phyloP scores from a whole-genome alignment of 441 rosid species.

The Eutrema salsugineum region DNA sequence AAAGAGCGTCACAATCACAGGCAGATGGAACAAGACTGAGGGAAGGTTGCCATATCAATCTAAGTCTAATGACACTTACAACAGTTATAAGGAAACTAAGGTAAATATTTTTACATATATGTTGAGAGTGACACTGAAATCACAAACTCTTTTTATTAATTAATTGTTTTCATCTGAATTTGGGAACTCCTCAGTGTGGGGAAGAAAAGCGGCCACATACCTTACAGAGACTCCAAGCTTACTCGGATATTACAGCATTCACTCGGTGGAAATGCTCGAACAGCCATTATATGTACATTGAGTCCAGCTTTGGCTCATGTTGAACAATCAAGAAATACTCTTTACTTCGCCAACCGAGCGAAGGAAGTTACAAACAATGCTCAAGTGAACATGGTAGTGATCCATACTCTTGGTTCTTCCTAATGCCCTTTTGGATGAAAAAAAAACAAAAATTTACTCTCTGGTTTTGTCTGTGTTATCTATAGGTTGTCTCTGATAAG shows the following conservation, averaged over 20 bases:
- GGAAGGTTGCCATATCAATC: conserved; percentile 99
- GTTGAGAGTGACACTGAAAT: neutral
- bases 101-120: conserved; percentile 32
- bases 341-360: conserved; percentile 91
- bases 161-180: neutral
- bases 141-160: neutral
- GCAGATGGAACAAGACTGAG: conserved; percentile 94
- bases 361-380: conserved; percentile 99
- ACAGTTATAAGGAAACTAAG: conserved; percentile 98
- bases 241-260: conserved; percentile 97
- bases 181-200: conserved; percentile 62
- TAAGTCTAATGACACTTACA: conserved; percentile 97
- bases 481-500: conserved; percentile 93
- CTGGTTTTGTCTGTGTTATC: neutral
- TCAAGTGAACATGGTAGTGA: conserved; percentile 89
- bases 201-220: conserved; percentile 91
- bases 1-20: conserved; percentile 95
- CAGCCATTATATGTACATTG: conserved; percentile 94
- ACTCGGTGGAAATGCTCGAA: conserved; percentile 98
- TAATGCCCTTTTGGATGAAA: neutral
- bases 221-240: conserved; percentile 96
- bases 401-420: conserved; percentile 1
- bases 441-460: conserved; percentile 1
- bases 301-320: conserved; percentile 90
- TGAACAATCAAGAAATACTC: conserved; percentile 97